phyloP scores from a whole-genome alignment of 2,329 filamentous ascomycete species.

The Fusarium sp. region DNA sequence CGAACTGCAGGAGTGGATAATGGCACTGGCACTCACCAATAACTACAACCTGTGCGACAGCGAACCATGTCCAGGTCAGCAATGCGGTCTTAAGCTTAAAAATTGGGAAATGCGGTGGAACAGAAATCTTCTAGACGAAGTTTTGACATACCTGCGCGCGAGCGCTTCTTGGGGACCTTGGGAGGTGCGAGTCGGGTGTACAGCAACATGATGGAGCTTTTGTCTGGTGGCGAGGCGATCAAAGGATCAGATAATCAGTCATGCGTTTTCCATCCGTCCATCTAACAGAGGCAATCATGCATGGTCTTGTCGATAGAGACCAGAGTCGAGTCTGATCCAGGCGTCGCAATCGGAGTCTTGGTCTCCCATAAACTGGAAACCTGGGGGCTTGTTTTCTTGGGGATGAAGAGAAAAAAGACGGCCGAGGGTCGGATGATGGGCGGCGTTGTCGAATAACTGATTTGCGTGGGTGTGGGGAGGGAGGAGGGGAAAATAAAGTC shows the following conservation, averaged over 20 bases:
- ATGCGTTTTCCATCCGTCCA: conserved; percentile 40
- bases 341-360: not conserved
- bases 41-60: conserved; percentile 62
- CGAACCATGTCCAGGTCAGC: conserved; percentile 29
- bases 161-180: conserved; percentile 73
- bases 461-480: conserved; percentile 40
- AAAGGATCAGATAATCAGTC: conserved; percentile 41
- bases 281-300: conserved; percentile 24
- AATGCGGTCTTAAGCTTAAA: conserved; percentile 8
- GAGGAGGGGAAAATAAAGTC: conserved; percentile 30
- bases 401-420: conserved; percentile 1
- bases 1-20: conserved; percentile 7
- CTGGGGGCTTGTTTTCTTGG: not conserved
- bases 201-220: conserved; percentile 64
- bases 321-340: conserved; percentile 6
- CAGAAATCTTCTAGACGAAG: conserved; percentile 15
- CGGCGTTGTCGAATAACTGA: conserved; percentile 29
- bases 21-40: conserved; percentile 60
- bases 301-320: conserved; percentile 22
- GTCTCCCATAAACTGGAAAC: conserved; percentile 7
- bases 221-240: conserved; percentile 42
- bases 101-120: conserved; percentile 16
- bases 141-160: conserved; percentile 58
- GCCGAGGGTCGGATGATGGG: conserved; percentile 21
- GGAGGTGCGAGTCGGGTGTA: conserved; percentile 71